phyloP scores from a whole-genome alignment of 192 early-diverging fungal species.

The Coemansia sp. region DNA sequence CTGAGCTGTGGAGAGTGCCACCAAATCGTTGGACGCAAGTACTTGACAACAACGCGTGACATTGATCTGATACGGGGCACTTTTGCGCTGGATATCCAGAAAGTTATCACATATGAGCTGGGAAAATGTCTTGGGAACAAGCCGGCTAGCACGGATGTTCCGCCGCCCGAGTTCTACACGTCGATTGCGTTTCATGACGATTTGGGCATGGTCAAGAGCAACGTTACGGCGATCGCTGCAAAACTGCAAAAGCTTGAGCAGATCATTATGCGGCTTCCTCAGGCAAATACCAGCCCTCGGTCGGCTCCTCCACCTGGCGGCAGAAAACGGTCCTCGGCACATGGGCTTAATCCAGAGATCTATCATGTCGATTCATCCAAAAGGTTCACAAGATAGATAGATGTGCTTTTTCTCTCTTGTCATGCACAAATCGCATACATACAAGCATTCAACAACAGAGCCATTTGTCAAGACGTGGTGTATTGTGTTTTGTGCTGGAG shows the following conservation, averaged over 20 bases:
- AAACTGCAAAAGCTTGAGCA: constrained; percentile 43
- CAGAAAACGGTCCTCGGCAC: constrained; percentile 20
- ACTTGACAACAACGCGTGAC: constrained; percentile 35
- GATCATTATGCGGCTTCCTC: constrained; percentile 14
- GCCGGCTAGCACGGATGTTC: constrained; percentile 1
- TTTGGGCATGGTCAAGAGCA: constrained; percentile 34
- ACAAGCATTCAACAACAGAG: neutral
- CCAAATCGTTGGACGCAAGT: constrained; percentile 27
- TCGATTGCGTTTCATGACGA: constrained; percentile 37
- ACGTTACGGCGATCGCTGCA: constrained; percentile 43
- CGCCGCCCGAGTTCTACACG: constrained; percentile 46
- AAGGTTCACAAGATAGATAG: constrained; percentile 7
- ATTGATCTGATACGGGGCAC: constrained; percentile 36
- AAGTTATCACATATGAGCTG: constrained; percentile 45
- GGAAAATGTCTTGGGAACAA: constrained; percentile 38
- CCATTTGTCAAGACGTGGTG: neutral
- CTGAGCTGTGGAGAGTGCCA: constrained; percentile 44
- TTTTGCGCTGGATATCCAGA: constrained; percentile 40
- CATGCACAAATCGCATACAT: neutral
- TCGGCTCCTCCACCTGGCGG: constrained; percentile 13
- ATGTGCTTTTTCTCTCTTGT: neutral
- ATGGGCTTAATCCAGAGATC: constrained; percentile 36
- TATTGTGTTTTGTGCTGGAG: neutral
- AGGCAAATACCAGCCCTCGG: constrained; percentile 25
- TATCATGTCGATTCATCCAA: constrained; percentile 39